Base-by-base conservation (phyloP, 208 protist species). In the Leishmania major region DNA sequence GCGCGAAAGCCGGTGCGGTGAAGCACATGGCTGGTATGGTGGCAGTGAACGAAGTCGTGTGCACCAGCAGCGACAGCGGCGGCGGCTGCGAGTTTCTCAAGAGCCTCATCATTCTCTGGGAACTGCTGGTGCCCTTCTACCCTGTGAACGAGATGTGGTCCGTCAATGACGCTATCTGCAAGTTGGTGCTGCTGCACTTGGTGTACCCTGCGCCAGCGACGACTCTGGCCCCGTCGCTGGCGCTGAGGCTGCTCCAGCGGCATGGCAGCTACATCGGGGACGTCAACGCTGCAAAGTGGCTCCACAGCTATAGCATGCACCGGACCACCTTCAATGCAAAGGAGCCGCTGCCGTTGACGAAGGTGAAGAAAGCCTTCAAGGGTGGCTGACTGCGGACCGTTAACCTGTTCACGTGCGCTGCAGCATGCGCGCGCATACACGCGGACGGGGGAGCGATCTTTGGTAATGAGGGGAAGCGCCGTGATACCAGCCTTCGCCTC, bases 91-190 rank as follows among this genome's bases (percentile, higher is more conserved):
- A 95, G 60, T 69, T 79, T 17, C 87, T 97, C 37, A 88, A 89
- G 71, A 77, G 76, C 53, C 66, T 95, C 0, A 70, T 89, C 28
- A 75, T 91, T 35, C 82, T 96, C 28, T 94, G 89, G 80, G 81
- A 85, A 13, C 81, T 94, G 47, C 93, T 97, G 57, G 72, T 76
- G 17, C 76, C 87, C 19, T 97, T 96, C 82, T 97, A 97, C 78
- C 94, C 94, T 3, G 75, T 81, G 60, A 81, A 92, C 43, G 91
- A 97, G 82, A 93, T 93, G 85, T 97, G 94, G 94, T 88, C 92
- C 0, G 79, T 97, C 53, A 92, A 97, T 76, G 79, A 87, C 31
- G 88, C 89, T 19, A 92, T 95, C 64, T 95, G 90, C 73, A 85
- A 93, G 75, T 53, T 91, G 60, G 90, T 94, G 25, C 75, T 95